Evolutionary conservation across 257 asterid species (phyloP).

Genomic region (Craterostigma plantagineum): DNA sequence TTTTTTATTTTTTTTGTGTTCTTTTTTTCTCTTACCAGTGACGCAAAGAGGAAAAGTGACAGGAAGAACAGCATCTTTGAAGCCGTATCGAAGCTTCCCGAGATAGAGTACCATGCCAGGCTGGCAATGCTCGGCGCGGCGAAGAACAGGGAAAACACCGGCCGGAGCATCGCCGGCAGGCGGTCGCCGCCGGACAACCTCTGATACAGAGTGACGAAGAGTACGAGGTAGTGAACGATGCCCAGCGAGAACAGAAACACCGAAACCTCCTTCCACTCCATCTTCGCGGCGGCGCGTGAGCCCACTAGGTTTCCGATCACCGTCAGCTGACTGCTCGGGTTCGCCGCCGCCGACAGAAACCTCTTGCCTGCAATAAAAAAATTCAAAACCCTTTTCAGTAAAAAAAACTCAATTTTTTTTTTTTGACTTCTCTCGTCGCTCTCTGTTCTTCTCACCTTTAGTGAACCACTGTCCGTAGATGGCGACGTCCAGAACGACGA

Average conservation of each 20-base stretch:
- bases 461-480: slow-evolving; percentile 71
- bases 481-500: slow-evolving; percentile 36
- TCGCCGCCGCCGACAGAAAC: slow-evolving; percentile 34
- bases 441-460: slow-evolving; percentile 12
- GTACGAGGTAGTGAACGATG: slow-evolving; percentile 56
- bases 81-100: slow-evolving; percentile 34
- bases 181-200: slow-evolving; percentile 30
- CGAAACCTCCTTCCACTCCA: slow-evolving; percentile 43
- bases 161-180: slow-evolving; percentile 39
- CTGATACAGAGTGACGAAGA: slow-evolving; percentile 54
- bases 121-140: slow-evolving; percentile 64
- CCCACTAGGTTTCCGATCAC: slow-evolving; percentile 51
- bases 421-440: too few species aligned
- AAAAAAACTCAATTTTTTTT: too few species aligned
- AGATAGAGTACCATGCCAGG: slow-evolving; percentile 51
- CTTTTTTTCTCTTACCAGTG: too few species aligned
- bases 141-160: slow-evolving; percentile 36
- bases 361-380: slow-evolving; percentile 6
- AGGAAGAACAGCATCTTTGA: slow-evolving; percentile 59
- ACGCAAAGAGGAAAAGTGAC: slow-evolving; percentile 38
- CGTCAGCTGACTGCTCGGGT: slow-evolving; percentile 50
- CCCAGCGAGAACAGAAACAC: slow-evolving; percentile 36
- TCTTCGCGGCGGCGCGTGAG: slow-evolving; percentile 56
- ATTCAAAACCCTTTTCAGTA: too few species aligned
- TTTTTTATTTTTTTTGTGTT: too few species aligned